phyloP scores from a whole-genome alignment of 441 rosid species.

The Geranium incanum region DNA sequence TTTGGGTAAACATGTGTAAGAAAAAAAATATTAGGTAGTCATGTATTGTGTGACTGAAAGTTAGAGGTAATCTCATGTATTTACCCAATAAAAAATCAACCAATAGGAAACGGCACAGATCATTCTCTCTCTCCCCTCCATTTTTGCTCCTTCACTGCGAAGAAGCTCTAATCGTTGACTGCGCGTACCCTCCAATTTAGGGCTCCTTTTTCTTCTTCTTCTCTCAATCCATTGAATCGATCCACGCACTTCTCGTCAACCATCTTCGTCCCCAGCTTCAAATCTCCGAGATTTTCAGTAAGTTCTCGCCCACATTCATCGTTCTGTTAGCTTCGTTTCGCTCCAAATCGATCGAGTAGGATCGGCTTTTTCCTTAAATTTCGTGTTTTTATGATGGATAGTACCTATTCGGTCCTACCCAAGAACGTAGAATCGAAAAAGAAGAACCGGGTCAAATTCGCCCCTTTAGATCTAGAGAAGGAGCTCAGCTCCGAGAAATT shows the following conservation, averaged over 20 bases:
- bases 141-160: not conserved
- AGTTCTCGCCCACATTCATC: conserved; percentile 12
- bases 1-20: too few relatives aligned
- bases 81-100: conserved; percentile 11
- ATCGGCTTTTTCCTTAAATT: not conserved
- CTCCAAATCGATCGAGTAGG: not conserved
- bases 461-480: conserved; percentile 40
- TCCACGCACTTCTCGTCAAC: not conserved
- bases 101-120: conserved; percentile 20
- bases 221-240: not conserved
- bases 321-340: not conserved
- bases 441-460: conserved; percentile 23
- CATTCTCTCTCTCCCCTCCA: not conserved
- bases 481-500: conserved; percentile 24
- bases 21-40: too few relatives aligned
- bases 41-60: too few relatives aligned
- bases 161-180: conserved; percentile 25
- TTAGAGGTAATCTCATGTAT: too few relatives aligned
- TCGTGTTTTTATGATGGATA: conserved; percentile 40
- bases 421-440: conserved; percentile 36
- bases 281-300: conserved; percentile 9
- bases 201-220: not conserved
- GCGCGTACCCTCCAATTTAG: conserved; percentile 25
- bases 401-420: conserved; percentile 57
- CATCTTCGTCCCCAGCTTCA: not conserved